Conservation (phyloP, 1,139 yeast genomes). For the Saccharomycopsis hybrid region DNA sequence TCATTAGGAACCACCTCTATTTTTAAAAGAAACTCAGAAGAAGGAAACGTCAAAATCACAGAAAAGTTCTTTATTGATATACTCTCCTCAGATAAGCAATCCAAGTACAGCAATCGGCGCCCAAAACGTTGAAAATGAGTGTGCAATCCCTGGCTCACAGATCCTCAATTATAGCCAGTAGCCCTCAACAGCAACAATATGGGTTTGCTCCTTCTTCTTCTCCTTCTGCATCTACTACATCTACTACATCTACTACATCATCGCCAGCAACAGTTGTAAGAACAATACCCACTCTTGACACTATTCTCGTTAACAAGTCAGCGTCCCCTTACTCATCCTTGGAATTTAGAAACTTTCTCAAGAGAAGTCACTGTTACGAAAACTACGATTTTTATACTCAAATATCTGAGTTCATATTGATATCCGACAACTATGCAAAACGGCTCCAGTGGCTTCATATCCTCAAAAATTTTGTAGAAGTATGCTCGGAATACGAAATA, state of each 20-base stretch:
- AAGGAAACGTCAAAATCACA: too few species aligned
- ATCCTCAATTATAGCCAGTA: too few species aligned
- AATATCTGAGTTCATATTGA: not conserved
- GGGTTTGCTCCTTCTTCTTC: not conserved
- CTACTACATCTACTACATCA: not conserved
- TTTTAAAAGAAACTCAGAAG: too few species aligned
- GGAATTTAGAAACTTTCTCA: slow-evolving; percentile 18
- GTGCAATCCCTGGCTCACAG: too few species aligned
- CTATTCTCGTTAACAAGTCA: slow-evolving; percentile 5
- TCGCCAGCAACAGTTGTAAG: not conserved
- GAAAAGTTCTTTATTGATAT: too few species aligned
- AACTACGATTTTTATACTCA: slow-evolving; percentile 13
- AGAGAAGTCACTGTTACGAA: slow-evolving; percentile 17
- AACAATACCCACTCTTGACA: not conserved
- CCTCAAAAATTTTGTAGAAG: slow-evolving; percentile 3
- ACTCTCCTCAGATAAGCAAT: too few species aligned
- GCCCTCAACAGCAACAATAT: not conserved
- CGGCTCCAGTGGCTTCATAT: slow-evolving; percentile 12
- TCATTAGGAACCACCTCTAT: too few species aligned
- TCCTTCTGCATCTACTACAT: too few species aligned
- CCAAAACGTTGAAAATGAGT: too few species aligned
- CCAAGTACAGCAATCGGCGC: too few species aligned
- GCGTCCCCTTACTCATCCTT: slow-evolving; percentile 14
- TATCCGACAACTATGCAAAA: not conserved
- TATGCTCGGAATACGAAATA: slow-evolving; percentile 18